Conservation (phyloP, 257 asterid genomes). For the Cordia subcordata region DNA sequence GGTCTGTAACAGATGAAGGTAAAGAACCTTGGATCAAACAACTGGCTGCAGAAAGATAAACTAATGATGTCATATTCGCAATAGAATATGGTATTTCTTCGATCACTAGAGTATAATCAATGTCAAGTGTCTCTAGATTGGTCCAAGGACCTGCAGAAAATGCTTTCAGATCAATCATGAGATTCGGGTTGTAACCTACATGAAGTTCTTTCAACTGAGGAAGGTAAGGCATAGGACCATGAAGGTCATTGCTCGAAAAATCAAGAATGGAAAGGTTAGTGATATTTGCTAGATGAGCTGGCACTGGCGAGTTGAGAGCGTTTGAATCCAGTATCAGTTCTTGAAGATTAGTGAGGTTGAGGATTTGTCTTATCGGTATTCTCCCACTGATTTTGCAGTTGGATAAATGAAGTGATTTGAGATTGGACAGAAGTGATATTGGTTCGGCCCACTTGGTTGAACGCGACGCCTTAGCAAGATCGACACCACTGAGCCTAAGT, state of each 20-base stretch:
- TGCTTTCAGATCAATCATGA: constrained; percentile 9
- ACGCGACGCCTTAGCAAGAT: constrained; percentile 5
- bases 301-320: neutral
- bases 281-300: constrained; percentile 6
- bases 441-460: constrained; percentile 14
- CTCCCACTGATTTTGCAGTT: constrained; percentile 10
- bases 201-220: constrained; percentile 7
- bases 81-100: constrained; percentile 11
- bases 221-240: constrained; percentile 6
- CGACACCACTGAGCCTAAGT: constrained; percentile 11
- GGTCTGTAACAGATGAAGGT: constrained; percentile 7
- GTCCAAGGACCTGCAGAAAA: constrained; percentile 8
- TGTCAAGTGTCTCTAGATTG: neutral
- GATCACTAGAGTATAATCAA: neutral
- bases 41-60: constrained; percentile 7
- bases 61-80: constrained; percentile 5
- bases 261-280: constrained; percentile 10
- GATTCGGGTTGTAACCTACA: constrained; percentile 8
- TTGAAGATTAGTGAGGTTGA: constrained; percentile 10
- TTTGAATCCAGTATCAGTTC: constrained; percentile 4
- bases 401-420: constrained; percentile 6
- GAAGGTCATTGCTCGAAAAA: neutral
- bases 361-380: constrained; percentile 4
- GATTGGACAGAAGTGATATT: constrained; percentile 10
- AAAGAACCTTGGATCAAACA: constrained; percentile 12